Percentiles rank a stretch among this genome's conserved stretches.
Conservation (phyloP, 805 yeast genomes). For the Cyberlindnera japonica region DNA sequence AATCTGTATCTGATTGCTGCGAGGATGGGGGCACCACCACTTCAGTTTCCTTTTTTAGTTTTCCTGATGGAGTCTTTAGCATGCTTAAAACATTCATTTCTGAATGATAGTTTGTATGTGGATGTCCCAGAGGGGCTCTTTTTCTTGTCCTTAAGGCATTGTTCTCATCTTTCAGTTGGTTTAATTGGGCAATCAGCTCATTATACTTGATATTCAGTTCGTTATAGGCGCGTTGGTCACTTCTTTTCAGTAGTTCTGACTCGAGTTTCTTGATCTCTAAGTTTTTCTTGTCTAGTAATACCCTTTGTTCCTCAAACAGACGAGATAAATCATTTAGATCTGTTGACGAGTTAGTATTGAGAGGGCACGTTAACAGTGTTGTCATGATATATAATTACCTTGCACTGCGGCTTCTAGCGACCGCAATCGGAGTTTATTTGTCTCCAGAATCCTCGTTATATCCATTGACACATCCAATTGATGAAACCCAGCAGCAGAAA, state of each 20-base stretch:
- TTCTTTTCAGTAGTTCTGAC: not conserved
- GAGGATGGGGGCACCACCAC: not conserved
- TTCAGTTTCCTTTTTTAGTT: not conserved
- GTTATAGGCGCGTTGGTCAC: conserved; percentile 2
- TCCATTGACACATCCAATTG: not conserved
- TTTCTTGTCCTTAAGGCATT: conserved; percentile 2
- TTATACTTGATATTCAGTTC: conserved; percentile 11
- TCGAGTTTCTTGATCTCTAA: too few relatives aligned
- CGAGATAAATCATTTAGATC: too few relatives aligned
- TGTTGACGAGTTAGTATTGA: not conserved
- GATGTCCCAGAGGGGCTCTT: not conserved
- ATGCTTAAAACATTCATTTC: conserved; percentile 5
- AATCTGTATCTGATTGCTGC: conserved; percentile 1
- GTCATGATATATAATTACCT: not conserved
- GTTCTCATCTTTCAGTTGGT: conserved; percentile 2
- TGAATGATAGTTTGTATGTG: not conserved
- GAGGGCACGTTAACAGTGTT: not conserved
- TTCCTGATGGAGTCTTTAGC: conserved; percentile 1
- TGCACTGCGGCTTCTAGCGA: not conserved
- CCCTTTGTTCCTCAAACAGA: not conserved
- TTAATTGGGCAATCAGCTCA: conserved; percentile 1
- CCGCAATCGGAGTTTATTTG: not conserved
- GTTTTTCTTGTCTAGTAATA: not conserved
- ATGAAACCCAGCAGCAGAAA: not conserved
- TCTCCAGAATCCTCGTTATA: not conserved